Evolutionary conservation across 148 eudicot species (phyloP), one percentile per base, ranked within the genome.

Genomic region (Pharnaceum exiguum): DNA sequence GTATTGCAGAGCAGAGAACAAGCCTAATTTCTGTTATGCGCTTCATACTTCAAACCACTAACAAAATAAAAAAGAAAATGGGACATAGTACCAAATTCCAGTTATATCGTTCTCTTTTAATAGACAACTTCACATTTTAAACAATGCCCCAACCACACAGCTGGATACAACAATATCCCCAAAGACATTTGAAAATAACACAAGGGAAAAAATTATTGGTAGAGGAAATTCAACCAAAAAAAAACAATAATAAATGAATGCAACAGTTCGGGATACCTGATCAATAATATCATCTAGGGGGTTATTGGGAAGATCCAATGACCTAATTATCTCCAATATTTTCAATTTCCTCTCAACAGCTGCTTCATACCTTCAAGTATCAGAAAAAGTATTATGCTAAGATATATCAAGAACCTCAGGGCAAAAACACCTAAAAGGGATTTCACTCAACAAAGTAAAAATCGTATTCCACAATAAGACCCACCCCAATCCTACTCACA

Each of bases 241-340:
- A 26, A 21, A 17, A 18, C 39, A 29, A 19, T 37, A 10, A n/a
- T 22, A 26, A 30, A 13, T 10, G 13, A 47, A 50, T 10, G 46
- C 19, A 24, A 7, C 8, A 40, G 4, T 31, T 51, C 21, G 49
- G 39, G 27, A 18, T 60, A 93, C 98, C 95, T 88, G 96, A 73
- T 93, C 96, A 74, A 85, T 76, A 63, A 93, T 85, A 69, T 88
- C 98, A 88, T 93, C 98, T 68, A 93, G 70, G 31, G 98, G 98
- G 75, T 88, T 93, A 66, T 88, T 83, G 42, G 98, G 98, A 57
- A 93, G 96, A 78, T 88, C 95, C 71, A 93, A 62, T 30, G 87
- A 70, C 40, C 89, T 83, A 47, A 93, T 54, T 33, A 83, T 83
- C 23, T 83, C 96, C 69, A 83, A 67, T 46, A 93, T 75, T 60